Evolutionary conservation across 129 eudicot genomes (phyloP), one percentile per base, ranked within the genome.

Genomic region (Chrysanthemum makinoi): DNA sequence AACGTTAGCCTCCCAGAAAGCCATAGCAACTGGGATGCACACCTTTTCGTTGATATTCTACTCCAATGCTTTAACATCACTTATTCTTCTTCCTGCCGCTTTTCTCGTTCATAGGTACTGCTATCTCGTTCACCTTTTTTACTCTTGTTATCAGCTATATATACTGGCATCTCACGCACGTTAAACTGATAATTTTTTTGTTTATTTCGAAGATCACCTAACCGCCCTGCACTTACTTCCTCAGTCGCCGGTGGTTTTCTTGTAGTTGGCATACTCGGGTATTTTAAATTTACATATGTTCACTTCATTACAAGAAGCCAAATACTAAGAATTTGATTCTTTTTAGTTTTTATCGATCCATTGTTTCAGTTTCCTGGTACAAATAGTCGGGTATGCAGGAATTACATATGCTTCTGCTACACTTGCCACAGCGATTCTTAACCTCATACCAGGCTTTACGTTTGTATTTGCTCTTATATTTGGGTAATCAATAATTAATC

Each of bases 391-490:
- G 48, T 74, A 75, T 67, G 74, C 76, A 81, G 96, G 91, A 30
- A 11, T 83, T n/a, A 26, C 68, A 22, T 83, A 65, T 56, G 80
- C 80, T 62, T 74, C 91, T 35, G 83, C 87, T 24, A 72, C 91
- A 26, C 83, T 86, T 65, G 79, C 80, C 24, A 53, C 86, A 2
- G 84, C 89, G 16, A 83, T 88, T 79, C 82, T 86, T 66, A 86
- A 88, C 59, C 87, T 88, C 35, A 75, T 77, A 62, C 87, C 89
- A 7, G 91, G 82, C 54, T 79, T 86, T 54, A 86, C 96, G 12
- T 88, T 88, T 70, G 14, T 85, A n/a, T 76, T 86, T 24, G 91
- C 96, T 18, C 63, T 86, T 70, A 66, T 81, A 51, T 76, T 86
- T 66, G 81, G 93, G 93, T 89, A 63, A 76, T 43, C 61, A 9